Base-by-base conservation (phyloP, 2,329 filamentous ascomycete species). In the Colletotrichum lupini region DNA sequence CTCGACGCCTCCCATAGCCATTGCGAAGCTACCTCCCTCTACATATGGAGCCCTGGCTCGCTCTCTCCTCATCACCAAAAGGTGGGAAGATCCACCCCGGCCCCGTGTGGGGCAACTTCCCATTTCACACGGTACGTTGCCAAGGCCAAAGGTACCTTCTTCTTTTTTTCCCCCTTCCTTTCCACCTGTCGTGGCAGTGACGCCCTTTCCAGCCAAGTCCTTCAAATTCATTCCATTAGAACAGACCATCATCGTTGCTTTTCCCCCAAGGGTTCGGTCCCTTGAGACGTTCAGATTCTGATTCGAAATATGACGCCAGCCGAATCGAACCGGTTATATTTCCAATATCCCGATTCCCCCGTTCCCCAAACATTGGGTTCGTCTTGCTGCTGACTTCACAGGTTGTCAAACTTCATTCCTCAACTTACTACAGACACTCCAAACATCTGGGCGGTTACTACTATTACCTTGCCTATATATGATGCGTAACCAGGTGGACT, bases 391-490 rank as follows among this genome's bases (percentile, higher is more conserved):
- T 52, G 26, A 37, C 37, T 61, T 19, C 8, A 12, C 28, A 22
- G 35, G 4, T 49, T 52, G 28, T 26, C 61, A 64, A 28, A 55
- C 9, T 9, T n/a, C 42, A 49, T 49, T 49, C 19, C 42, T 49
- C 42, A 49, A 49, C 42, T 49, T 49, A 49, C 42, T 49, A 49
- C 9, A 8, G 4, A 26, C 11, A 24, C 22, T 55, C 35, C 32
- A 16, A 37, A 28, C 61, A 37, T 35, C 49, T 9, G 24, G 49
- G 49, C 19, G n/a, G 19, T 35, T 52, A 35, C 14, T 46, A 53
- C n/a, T 63, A 26, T 46, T 53, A 53, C 24, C 26, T 49, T 42
- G 37, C 22, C 62, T 61, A 71, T 53, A 1, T 35, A 60, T 67
- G n/a, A 52, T 63, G 24, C 35, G 32, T 32, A 24, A 24, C 24